phyloP scores from a whole-genome alignment of 768 basidiomycete species.

The Sarcodon aspratus region DNA sequence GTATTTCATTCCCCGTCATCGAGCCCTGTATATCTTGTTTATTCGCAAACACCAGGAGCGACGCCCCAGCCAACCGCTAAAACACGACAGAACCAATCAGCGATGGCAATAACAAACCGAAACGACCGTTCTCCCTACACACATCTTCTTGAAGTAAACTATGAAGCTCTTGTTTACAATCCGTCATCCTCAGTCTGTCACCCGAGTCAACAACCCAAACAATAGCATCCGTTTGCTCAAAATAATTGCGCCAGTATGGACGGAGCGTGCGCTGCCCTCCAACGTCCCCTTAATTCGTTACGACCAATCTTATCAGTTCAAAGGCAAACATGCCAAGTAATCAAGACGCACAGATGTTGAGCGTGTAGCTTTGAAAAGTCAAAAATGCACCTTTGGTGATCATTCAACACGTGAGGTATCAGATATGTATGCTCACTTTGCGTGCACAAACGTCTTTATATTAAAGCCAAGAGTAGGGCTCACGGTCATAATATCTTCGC shows the following conservation, averaged over 20 bases:
- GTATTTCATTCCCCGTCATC: conserved; percentile 73
- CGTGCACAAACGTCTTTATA: conserved; percentile 91
- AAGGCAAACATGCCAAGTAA: not conserved
- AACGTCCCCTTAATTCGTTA: conserved; percentile 71
- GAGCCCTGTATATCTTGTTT: conserved; percentile 93
- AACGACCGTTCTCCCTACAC: conserved; percentile 14
- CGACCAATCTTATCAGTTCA: not conserved
- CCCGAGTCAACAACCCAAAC: conserved; percentile 99
- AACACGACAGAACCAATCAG: not conserved
- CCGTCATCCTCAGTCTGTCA: conserved; percentile 80
- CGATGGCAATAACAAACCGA: not conserved
- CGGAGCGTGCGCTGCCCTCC: conserved; percentile 93
- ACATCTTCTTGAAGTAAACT: conserved; percentile 88
- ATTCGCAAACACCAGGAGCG: conserved; percentile 91
- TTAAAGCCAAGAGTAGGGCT: conserved; percentile 97
- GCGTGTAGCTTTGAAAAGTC: conserved; percentile 40
- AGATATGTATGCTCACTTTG: conserved; percentile 47
- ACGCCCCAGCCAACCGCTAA: conserved; percentile 91
- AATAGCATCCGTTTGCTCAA: conserved; percentile 95
- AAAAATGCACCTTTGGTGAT: not conserved
- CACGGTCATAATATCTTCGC: conserved; percentile 79
- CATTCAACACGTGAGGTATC: not conserved
- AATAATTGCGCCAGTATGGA: conserved; percentile 98
- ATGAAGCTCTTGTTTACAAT: conserved; percentile 83
- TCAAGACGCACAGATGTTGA: conserved; percentile 61